These are phyloP conservation scores for Phytophthora vignae DNA, from an alignment of 352 stramenopile species.

Conservation along the genomic window DNA sequence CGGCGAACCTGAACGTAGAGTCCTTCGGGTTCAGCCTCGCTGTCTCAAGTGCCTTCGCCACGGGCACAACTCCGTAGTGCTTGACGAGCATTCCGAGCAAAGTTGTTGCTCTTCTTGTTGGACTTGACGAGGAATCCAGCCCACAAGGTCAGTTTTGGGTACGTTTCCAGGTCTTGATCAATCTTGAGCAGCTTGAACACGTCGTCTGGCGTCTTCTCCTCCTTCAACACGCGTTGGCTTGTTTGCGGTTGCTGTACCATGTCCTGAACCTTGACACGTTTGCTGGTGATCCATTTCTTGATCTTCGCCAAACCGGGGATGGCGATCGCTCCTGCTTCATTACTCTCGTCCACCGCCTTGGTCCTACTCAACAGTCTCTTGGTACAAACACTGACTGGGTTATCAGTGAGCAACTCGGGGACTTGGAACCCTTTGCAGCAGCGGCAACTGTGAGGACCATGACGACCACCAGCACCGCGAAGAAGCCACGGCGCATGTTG, in stretches of 20 bases:
- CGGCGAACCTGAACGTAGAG: neutral
- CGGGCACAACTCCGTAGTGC: neutral
- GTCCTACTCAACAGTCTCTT: neutral
- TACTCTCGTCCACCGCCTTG: neutral
- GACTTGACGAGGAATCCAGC: slow-evolving; percentile 4
- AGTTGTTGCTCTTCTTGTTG: slow-evolving; percentile 4
- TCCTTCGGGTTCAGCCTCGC: neutral
- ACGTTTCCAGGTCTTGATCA: neutral
- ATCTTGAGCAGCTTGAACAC: slow-evolving; percentile 19
- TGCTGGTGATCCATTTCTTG: slow-evolving; percentile 4
- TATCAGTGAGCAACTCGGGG: neutral
- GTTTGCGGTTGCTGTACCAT: slow-evolving; percentile 1
- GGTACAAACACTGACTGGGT: neutral
- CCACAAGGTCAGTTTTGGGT: slow-evolving; percentile 6
- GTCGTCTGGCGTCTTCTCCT: slow-evolving; percentile 7
- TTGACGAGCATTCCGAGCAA: slow-evolving; percentile 1
- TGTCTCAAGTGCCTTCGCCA: slow-evolving; percentile 3
- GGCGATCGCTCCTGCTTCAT: neutral
- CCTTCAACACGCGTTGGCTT: slow-evolving; percentile 6
- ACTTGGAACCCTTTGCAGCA: neutral
- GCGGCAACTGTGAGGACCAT: neutral
- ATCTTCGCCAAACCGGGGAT: neutral
- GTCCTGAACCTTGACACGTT: slow-evolving; percentile 1
- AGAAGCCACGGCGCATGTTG: neutral
- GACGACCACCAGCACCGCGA: neutral